phyloP scores from a whole-genome alignment of 2,329 filamentous ascomycete species.

The Ceratocystis ficicola region DNA sequence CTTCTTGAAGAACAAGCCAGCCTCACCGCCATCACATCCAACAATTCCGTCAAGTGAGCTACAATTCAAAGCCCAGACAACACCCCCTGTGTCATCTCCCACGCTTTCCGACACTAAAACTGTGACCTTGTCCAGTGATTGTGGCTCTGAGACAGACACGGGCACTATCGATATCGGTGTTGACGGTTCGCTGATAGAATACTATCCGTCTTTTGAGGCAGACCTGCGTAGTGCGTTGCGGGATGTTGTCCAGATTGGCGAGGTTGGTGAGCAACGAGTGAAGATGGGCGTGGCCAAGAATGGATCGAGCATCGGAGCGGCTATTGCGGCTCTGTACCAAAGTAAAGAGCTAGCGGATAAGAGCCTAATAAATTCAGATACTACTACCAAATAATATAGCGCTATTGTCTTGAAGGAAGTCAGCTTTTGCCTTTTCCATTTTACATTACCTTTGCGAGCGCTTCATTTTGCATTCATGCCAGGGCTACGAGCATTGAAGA shows the following conservation, averaged over 20 bases:
- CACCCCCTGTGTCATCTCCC: not conserved
- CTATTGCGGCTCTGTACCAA: conserved; percentile 45
- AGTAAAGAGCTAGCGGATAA: not conserved
- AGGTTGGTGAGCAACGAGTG: conserved; percentile 49
- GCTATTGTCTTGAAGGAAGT: no score
- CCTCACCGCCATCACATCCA: not conserved
- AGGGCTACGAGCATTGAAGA: no score
- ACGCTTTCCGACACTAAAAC: not conserved
- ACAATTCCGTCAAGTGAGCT: not conserved
- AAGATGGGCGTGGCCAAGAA: conserved; percentile 62
- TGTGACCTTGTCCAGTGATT: not conserved
- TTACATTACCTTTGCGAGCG: no score
- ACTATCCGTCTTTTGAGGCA: conserved; percentile 57
- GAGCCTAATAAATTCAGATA: not conserved
- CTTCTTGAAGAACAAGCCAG: not conserved
- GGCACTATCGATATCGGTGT: conserved; percentile 54
- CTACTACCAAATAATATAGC: not conserved
- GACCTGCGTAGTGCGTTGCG: conserved; percentile 52
- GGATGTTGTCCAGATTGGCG: conserved; percentile 49
- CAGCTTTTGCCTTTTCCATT: no score
- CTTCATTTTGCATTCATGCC: no score
- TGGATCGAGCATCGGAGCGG: conserved; percentile 59
- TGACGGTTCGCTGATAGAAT: conserved; percentile 59
- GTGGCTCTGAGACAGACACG: conserved; percentile 25
- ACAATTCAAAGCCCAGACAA: not conserved